phyloP scores from a whole-genome alignment of 768 basidiomycete species.

The Cystobasidium tubakii region DNA sequence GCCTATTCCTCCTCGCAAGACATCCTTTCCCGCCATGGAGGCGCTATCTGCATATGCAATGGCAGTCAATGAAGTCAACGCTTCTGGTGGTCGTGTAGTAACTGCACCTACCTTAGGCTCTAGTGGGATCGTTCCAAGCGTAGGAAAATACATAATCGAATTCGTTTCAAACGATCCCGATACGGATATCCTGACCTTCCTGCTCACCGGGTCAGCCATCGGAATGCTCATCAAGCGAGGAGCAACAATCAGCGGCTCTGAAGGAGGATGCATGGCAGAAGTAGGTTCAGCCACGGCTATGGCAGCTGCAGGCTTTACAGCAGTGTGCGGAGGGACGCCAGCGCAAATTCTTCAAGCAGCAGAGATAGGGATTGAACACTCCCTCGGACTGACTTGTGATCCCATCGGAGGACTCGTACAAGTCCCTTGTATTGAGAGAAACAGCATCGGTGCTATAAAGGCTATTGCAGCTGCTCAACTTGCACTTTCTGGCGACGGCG shows the following conservation, averaged over 20 bases:
- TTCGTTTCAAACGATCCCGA: slow-evolving; percentile 88
- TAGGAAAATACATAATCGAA: slow-evolving; percentile 59
- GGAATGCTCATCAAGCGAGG: slow-evolving; percentile 96
- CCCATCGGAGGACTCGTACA: slow-evolving; percentile 80
- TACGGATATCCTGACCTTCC: slow-evolving; percentile 77
- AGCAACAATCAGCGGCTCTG: slow-evolving; percentile 92
- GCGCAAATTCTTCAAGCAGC: slow-evolving; percentile 49
- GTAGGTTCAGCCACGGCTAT: slow-evolving; percentile 97
- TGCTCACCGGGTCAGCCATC: slow-evolving; percentile 67
- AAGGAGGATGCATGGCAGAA: slow-evolving; percentile 80
- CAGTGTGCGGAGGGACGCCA: slow-evolving; percentile 70
- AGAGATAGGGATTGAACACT: slow-evolving; percentile 76
- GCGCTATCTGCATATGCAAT: slow-evolving; percentile 78
- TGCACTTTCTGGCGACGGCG: slow-evolving; percentile 70
- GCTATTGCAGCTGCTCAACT: slow-evolving; percentile 73
- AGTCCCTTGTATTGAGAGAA: slow-evolving; percentile 72
- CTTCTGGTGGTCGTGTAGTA: slow-evolving; percentile 78
- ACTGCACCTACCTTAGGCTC: slow-evolving; percentile 67
- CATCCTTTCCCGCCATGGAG: slow-evolving; percentile 86
- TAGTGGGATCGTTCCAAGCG: slow-evolving; percentile 73
- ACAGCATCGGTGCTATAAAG: slow-evolving; percentile 45
- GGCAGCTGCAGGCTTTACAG: slow-evolving; percentile 89
- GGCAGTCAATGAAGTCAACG: slow-evolving; percentile 91
- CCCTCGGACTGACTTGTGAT: slow-evolving; percentile 58
- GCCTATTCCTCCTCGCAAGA: slow-evolving; percentile 53